Evolutionary conservation across 2,329 filamentous ascomycete genomes (phyloP).

Genomic region (Teratosphaeria destructans): DNA sequence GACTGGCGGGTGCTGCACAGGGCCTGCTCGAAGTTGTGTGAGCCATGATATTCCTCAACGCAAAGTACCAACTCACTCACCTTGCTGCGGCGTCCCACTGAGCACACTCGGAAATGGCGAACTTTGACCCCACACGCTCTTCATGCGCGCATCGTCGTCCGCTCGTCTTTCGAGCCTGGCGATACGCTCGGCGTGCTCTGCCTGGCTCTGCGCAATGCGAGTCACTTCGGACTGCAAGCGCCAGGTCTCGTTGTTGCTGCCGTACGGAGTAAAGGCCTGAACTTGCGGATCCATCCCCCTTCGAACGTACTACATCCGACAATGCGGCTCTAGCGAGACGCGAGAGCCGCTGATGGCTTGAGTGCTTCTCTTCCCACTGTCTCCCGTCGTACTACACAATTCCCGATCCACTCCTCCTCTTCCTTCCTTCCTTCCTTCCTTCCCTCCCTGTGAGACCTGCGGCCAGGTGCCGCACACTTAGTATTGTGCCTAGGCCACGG

Average conservation of each 20-base stretch:
- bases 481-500: not conserved
- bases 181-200: constrained; percentile 52
- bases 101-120: constrained; percentile 85
- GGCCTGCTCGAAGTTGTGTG: constrained; percentile 43
- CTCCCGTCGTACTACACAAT: not conserved
- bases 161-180: constrained; percentile 50
- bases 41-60: not conserved
- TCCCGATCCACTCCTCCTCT: not conserved
- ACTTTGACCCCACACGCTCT: constrained; percentile 75
- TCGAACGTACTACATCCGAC: not conserved
- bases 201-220: constrained; percentile 49
- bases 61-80: constrained; percentile 40
- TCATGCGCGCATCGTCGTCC: constrained; percentile 55
- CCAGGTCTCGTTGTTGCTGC: constrained; percentile 48
- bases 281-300: constrained; percentile 51
- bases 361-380: not conserved
- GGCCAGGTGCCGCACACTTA: not conserved
- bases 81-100: constrained; percentile 68
- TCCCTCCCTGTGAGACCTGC: not conserved
- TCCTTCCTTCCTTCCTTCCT: not conserved
- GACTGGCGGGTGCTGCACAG: constrained; percentile 65
- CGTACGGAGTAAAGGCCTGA: constrained; percentile 49
- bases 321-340: not conserved
- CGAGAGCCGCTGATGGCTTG: not conserved
- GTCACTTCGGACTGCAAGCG: constrained; percentile 53